These are phyloP conservation scores for Xylaria sp. DNA, from an alignment of 2,329 filamentous ascomycete species.

Conservation along the genomic window DNA sequence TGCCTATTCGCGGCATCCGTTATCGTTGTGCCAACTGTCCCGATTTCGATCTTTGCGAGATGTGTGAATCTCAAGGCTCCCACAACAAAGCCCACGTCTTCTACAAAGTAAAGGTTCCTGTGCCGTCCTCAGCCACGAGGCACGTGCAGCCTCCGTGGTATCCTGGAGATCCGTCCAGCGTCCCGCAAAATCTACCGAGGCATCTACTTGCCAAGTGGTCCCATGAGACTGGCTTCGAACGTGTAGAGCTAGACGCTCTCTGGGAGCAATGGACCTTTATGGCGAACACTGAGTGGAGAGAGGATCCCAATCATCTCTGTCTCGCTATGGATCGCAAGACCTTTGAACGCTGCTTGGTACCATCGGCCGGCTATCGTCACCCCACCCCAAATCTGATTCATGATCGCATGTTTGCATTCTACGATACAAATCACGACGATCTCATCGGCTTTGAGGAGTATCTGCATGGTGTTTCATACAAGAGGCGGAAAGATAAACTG, in stretches of 20 bases:
- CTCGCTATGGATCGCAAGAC: constrained; percentile 92
- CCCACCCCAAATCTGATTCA: constrained; percentile 89
- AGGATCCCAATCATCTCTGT: constrained; percentile 80
- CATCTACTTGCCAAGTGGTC: constrained; percentile 74
- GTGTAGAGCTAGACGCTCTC: constrained; percentile 87
- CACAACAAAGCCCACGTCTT: constrained; percentile 95
- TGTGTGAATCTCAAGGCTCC: constrained; percentile 81
- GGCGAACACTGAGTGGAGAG: constrained; percentile 83
- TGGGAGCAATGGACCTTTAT: constrained; percentile 98
- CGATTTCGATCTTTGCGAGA: constrained; percentile 95
- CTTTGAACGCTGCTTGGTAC: constrained; percentile 90
- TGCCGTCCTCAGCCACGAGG: constrained; percentile 82
- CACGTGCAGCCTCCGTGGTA: constrained; percentile 88
- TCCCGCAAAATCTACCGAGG: constrained; percentile 73
- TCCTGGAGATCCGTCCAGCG: constrained; percentile 82
- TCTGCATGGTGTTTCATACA: constrained; percentile 79
- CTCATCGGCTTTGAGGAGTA: constrained; percentile 94
- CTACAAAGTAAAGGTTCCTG: constrained; percentile 92
- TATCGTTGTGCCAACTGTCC: constrained; percentile 96
- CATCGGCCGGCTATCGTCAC: constrained; percentile 81
- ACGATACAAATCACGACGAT: constrained; percentile 89
- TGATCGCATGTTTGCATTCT: constrained; percentile 96
- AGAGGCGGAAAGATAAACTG: constrained; percentile 75
- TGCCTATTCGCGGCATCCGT: constrained; percentile 89
- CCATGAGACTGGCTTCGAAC: constrained; percentile 80